Conservation (phyloP, 2,329 filamentous ascomycete species). For the Xylariaceae sp. region DNA sequence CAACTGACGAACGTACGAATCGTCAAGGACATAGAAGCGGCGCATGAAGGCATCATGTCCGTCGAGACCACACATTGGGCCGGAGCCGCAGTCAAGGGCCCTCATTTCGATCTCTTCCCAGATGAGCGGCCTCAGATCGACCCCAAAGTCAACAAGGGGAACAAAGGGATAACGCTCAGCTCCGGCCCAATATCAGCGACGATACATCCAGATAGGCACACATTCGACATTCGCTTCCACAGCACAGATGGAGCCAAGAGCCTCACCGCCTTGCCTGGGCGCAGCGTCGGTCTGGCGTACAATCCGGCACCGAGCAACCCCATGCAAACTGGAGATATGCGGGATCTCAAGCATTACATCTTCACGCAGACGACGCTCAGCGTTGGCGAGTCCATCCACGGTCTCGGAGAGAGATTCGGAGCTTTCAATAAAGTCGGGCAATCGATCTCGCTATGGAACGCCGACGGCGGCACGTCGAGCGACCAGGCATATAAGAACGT, state of each 20-base stretch:
- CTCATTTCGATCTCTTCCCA: slow-evolving; percentile 54
- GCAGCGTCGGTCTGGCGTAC: slow-evolving; percentile 54
- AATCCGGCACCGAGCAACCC: slow-evolving; percentile 47
- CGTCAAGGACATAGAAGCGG: slow-evolving; percentile 48
- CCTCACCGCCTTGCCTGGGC: slow-evolving; percentile 49
- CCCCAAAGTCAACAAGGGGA: slow-evolving; percentile 36
- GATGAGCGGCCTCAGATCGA: slow-evolving; percentile 41
- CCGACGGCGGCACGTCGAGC: slow-evolving; percentile 59
- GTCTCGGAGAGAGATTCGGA: slow-evolving; percentile 70
- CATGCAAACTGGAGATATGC: slow-evolving; percentile 49
- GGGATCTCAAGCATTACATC: slow-evolving; percentile 49
- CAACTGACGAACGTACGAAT: slow-evolving; percentile 8
- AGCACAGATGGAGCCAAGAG: slow-evolving; percentile 43
- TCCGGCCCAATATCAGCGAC: slow-evolving; percentile 50
- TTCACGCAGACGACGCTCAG: slow-evolving; percentile 51
- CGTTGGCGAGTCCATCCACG: slow-evolving; percentile 63
- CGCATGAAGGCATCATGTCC: slow-evolving; percentile 54
- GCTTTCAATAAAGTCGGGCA: slow-evolving; percentile 73
- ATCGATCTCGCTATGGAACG: slow-evolving; percentile 58
- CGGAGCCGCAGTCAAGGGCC: slow-evolving; percentile 46
- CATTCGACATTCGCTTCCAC: slow-evolving; percentile 53
- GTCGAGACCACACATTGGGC: slow-evolving; percentile 54
- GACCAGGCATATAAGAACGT: slow-evolving; percentile 70
- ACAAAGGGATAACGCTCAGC: slow-evolving; percentile 43
- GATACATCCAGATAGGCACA: slow-evolving; percentile 42